A percentile compares a stretch with the other conserved stretches of the same genome.
Evolutionary conservation across 495 filamentous ascomycete species (phyloP).

Genomic region (Hypoxylon fragiforme): DNA sequence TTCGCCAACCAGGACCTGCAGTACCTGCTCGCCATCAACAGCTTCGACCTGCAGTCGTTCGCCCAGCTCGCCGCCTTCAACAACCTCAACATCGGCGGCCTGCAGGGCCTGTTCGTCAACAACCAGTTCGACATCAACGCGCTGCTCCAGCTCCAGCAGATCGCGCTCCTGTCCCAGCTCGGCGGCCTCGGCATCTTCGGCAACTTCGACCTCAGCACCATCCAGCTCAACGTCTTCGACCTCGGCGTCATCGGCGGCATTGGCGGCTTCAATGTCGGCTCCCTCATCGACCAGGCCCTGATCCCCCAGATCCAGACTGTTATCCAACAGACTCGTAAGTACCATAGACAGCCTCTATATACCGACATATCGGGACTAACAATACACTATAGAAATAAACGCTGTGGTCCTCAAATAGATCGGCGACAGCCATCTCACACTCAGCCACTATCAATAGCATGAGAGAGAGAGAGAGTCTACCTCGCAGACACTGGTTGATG

Average conservation of each 20-base stretch:
- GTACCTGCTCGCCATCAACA: slow-evolving; percentile 52
- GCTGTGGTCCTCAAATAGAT: slow-evolving; percentile 18
- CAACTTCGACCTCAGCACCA: slow-evolving; percentile 47
- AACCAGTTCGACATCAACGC: slow-evolving; percentile 43
- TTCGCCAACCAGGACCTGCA: slow-evolving; percentile 51
- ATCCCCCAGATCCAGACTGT: slow-evolving; percentile 44
- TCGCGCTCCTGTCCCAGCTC: slow-evolving; percentile 47
- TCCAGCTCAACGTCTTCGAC: slow-evolving; percentile 45
- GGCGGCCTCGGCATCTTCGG: slow-evolving; percentile 48
- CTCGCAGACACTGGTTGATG: background rate
- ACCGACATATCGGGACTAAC: background rate
- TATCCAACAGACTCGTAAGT: slow-evolving; percentile 37
- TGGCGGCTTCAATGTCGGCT: slow-evolving; percentile 42
- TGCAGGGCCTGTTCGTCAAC: slow-evolving; percentile 43
- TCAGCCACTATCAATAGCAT: slow-evolving; percentile 10
- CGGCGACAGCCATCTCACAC: slow-evolving; percentile 5
- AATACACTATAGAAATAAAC: slow-evolving; percentile 15
- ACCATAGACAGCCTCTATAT: background rate
- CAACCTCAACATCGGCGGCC: slow-evolving; percentile 46
- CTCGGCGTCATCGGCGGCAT: slow-evolving; percentile 45
- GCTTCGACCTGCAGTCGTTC: slow-evolving; percentile 45
- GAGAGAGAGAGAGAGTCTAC: slow-evolving; percentile 15
- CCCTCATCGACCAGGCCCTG: slow-evolving; percentile 43
- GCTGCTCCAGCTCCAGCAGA: slow-evolving; percentile 49
- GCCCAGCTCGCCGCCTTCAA: slow-evolving; percentile 44